Percentiles rank a stretch among this genome's conserved stretches.
These are phyloP conservation scores for Canavalia gladiata DNA, from an alignment of 306 rosid genomes.

Conservation along the genomic window DNA sequence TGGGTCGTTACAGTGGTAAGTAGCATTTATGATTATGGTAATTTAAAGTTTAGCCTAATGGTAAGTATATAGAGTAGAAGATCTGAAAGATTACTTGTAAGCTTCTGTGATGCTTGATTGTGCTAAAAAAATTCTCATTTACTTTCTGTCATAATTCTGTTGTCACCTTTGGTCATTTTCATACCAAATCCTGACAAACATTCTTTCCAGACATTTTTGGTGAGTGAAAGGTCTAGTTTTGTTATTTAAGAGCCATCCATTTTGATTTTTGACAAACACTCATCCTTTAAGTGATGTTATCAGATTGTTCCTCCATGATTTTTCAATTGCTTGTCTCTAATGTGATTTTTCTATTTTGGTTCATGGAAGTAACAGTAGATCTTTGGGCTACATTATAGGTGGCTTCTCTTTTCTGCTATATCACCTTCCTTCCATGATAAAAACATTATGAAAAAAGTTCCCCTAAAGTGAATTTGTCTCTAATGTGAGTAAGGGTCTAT, in stretches of 20 bases:
- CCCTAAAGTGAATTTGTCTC: neutral
- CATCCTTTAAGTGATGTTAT: neutral
- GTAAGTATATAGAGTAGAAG: neutral
- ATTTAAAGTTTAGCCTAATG: constrained; percentile 12
- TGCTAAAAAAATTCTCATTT: neutral
- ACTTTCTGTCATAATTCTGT: neutral
- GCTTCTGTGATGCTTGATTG: constrained; percentile 5
- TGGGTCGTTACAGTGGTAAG: constrained; percentile 79
- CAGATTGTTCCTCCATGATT: neutral
- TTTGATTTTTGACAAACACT: neutral
- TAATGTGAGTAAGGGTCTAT: neutral
- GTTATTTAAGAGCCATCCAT: constrained; percentile 20
- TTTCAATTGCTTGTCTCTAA: neutral
- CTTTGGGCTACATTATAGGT: constrained; percentile 1
- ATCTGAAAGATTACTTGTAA: neutral
- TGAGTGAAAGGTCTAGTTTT: neutral
- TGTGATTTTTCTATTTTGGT: neutral
- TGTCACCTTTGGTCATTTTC: neutral
- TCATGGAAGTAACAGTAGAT: neutral
- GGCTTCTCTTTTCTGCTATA: neutral
- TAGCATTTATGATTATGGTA: constrained; percentile 26
- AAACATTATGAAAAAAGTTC: neutral
- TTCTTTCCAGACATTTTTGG: neutral
- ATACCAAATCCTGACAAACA: neutral
- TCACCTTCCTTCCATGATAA: neutral